These are phyloP conservation scores for Tylopilus balloui DNA, from an alignment of 768 basidiomycete species.

Conservation along the genomic window DNA sequence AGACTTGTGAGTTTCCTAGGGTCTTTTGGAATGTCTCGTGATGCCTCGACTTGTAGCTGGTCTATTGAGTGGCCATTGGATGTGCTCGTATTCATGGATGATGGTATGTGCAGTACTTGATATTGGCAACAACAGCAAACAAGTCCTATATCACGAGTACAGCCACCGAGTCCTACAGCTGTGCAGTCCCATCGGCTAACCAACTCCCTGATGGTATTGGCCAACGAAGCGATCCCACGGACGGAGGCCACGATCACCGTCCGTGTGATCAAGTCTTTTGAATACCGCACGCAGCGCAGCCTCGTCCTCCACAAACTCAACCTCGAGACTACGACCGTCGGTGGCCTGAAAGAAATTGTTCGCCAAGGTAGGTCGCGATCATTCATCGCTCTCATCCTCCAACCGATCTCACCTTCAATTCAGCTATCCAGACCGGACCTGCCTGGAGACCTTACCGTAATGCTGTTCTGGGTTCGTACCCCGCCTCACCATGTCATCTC, in stretches of 20 bases:
- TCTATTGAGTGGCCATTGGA: constrained; percentile 9
- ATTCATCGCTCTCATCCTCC: background rate
- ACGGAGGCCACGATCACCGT: constrained; percentile 84
- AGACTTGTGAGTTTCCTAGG: constrained; percentile 51
- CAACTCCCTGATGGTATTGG: too few relatives aligned
- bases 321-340: constrained; percentile 74
- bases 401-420: constrained; percentile 7
- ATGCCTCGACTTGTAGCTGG: constrained; percentile 4
- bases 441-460: constrained; percentile 90
- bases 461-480: constrained; percentile 54
- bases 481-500: background rate
- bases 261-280: constrained; percentile 92
- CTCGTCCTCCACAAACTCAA: constrained; percentile 81
- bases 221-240: constrained; percentile 62
- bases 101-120: background rate
- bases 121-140: background rate
- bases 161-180: too few relatives aligned
- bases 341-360: constrained; percentile 67
- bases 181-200: too few relatives aligned
- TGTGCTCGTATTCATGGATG: constrained; percentile 12
- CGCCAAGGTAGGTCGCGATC: constrained; percentile 49
- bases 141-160: too few relatives aligned
- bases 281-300: constrained; percentile 83
- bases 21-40: constrained; percentile 13
- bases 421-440: constrained; percentile 67